These are phyloP conservation scores for Cladosporium austrohemisphaericum DNA, from an alignment of 2,329 filamentous ascomycete genomes.

Conservation along the genomic window DNA sequence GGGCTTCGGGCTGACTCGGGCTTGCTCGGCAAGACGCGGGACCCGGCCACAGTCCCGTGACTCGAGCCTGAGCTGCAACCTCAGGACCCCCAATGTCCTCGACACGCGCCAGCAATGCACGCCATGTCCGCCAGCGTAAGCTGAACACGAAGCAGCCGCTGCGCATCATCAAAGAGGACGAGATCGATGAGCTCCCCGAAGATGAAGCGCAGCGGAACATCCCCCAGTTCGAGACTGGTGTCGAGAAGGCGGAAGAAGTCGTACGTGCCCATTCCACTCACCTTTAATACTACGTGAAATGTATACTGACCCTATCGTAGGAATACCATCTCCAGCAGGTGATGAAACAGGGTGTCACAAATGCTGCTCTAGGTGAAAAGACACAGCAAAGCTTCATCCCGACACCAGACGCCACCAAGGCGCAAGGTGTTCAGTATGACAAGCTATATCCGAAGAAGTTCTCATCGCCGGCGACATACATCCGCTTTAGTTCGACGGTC, in stretches of 20 bases:
- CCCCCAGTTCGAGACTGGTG: conserved; percentile 86
- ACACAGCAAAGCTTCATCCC: conserved; percentile 61
- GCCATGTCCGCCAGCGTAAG: conserved; percentile 72
- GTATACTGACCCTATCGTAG: conserved; percentile 38
- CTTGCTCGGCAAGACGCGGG: conserved; percentile 2
- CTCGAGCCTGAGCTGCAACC: no score
- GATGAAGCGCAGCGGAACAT: conserved; percentile 77
- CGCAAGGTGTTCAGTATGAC: conserved; percentile 73
- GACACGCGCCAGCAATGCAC: conserved; percentile 15
- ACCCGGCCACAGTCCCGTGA: no score
- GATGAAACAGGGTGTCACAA: conserved; percentile 56
- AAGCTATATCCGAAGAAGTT: conserved; percentile 77
- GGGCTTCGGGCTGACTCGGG: not conserved
- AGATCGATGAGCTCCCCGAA: conserved; percentile 79
- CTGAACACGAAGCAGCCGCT: conserved; percentile 86
- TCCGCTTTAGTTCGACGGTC: conserved; percentile 95
- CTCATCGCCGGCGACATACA: conserved; percentile 84
- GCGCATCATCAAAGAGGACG: conserved; percentile 80
- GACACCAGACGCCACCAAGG: conserved; percentile 59
- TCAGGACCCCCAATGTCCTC: conserved; percentile 12
- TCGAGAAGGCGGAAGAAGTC: conserved; percentile 95
- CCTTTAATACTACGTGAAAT: not conserved
- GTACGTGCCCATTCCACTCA: conserved; percentile 57
- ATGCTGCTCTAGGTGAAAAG: conserved; percentile 54
- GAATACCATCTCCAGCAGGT: conserved; percentile 95